Conservation (phyloP, 768 basidiomycete species). For the Daedaleopsis sinensis region DNA sequence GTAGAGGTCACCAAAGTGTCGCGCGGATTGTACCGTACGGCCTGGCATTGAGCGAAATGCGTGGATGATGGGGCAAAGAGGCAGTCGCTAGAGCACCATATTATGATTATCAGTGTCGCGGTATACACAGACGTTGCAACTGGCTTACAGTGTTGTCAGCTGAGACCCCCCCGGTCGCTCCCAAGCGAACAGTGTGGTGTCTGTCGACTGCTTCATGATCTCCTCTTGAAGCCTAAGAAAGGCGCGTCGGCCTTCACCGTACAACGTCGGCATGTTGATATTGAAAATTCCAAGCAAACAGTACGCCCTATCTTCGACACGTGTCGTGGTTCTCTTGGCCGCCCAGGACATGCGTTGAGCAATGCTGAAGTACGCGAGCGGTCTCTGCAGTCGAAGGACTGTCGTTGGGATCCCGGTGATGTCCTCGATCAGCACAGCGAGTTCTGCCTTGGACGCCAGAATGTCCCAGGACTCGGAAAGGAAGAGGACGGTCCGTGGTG, state of each 20-base stretch:
- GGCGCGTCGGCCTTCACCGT: not conserved
- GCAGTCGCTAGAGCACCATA: too few species aligned
- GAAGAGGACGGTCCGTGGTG: not conserved
- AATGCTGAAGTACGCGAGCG: not conserved
- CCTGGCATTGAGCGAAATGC: too few species aligned
- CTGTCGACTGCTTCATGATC: not conserved
- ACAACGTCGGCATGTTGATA: not conserved
- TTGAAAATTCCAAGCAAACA: not conserved
- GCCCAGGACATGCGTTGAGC: not conserved
- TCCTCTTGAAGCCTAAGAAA: not conserved
- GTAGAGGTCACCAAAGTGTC: too few species aligned
- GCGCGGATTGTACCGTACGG: too few species aligned
- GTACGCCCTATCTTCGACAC: not conserved
- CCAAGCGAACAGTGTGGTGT: not conserved
- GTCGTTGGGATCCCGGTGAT: not conserved
- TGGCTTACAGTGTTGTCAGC: too few species aligned
- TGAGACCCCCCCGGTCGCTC: too few species aligned
- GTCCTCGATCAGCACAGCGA: not conserved
- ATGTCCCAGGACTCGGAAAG: not conserved
- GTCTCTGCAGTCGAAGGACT: not conserved
- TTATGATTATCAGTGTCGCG: too few species aligned
- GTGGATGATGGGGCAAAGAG: too few species aligned
- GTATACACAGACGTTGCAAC: too few species aligned
- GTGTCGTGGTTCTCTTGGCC: not conserved
- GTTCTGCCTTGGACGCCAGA: not conserved